Percentiles rank a stretch among this genome's conserved stretches.
Evolutionary conservation across 805 yeast genomes (phyloP).

Genomic region (Candida insectorum): DNA sequence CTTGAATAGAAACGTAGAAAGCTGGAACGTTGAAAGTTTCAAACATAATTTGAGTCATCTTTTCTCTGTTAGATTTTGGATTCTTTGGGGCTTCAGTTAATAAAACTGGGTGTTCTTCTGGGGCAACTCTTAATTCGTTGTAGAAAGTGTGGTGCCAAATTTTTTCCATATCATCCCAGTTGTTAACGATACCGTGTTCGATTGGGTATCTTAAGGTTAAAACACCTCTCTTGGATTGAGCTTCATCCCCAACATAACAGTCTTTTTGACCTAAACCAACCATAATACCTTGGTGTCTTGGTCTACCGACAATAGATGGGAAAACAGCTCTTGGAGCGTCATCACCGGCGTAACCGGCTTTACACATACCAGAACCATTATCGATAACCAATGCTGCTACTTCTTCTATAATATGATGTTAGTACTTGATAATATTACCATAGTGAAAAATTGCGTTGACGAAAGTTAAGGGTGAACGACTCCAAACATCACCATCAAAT

Average conservation of each 20-base stretch:
- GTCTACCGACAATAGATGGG: constrained; percentile 99
- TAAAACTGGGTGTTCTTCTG: constrained; percentile 99
- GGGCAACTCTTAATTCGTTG: constrained; percentile 99
- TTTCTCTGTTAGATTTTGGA: constrained; percentile 99
- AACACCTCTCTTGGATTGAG: constrained; percentile 99
- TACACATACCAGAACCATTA: constrained; percentile 99
- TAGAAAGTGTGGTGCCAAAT: constrained; percentile 99
- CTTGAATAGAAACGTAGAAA: constrained; percentile 97
- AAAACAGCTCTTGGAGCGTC: constrained; percentile 99
- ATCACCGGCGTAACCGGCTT: constrained; percentile 99
- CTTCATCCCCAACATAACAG: constrained; percentile 99
- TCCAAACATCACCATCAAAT: no score
- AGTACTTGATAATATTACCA: constrained; percentile 15
- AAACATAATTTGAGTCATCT: constrained; percentile 99
- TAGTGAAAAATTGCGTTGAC: no score
- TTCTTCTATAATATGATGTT: constrained; percentile 35
- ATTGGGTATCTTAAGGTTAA: constrained; percentile 97
- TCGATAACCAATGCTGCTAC: constrained; percentile 80
- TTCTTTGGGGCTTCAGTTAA: constrained; percentile 99
- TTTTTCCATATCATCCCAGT: constrained; percentile 99
- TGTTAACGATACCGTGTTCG: constrained; percentile 99
- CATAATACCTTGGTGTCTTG: constrained; percentile 99
- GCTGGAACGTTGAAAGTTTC: constrained; percentile 99
- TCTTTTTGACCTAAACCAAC: constrained; percentile 99
- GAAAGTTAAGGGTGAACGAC: no score